Conservation (phyloP, 176 grass and related monocot genomes). For the Zea luxurians region DNA sequence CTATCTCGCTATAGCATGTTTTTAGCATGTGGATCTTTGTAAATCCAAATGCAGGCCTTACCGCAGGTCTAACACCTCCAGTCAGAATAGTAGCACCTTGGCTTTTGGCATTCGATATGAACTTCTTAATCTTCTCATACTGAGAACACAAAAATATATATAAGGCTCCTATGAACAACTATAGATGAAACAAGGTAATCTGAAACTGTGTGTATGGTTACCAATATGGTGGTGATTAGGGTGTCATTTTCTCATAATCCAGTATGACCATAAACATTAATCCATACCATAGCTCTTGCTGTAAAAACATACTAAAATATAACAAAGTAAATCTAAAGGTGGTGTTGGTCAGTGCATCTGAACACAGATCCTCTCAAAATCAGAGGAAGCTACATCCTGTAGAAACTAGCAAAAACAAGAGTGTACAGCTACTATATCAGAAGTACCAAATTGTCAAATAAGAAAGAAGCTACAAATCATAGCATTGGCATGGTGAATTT, state of each 20-base stretch:
- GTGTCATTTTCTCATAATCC: constrained; percentile 14
- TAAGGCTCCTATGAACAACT: constrained; percentile 26
- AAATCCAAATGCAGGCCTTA: constrained; percentile 37
- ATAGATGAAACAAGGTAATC: background rate
- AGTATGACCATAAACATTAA: constrained; percentile 1
- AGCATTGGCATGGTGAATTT: background rate
- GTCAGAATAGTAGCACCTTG: constrained; percentile 85
- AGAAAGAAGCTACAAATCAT: constrained; percentile 22
- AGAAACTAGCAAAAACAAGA: constrained; percentile 5
- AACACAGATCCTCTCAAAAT: background rate
- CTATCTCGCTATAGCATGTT: background rate
- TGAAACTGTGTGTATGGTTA: background rate
- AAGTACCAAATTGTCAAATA: background rate
- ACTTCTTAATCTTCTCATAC: constrained; percentile 91
- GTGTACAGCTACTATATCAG: background rate
- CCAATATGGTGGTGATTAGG: background rate
- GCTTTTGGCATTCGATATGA: constrained; percentile 69
- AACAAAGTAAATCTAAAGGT: constrained; percentile 13
- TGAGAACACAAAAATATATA: constrained; percentile 42
- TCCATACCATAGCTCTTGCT: background rate
- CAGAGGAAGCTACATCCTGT: background rate
- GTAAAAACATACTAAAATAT: background rate
- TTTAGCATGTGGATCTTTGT: background rate
- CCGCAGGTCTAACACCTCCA: constrained; percentile 81
- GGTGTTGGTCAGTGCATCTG: background rate